These are phyloP conservation scores for Zalaria obscura DNA, from an alignment of 2,329 filamentous ascomycete species.

Conservation along the genomic window DNA sequence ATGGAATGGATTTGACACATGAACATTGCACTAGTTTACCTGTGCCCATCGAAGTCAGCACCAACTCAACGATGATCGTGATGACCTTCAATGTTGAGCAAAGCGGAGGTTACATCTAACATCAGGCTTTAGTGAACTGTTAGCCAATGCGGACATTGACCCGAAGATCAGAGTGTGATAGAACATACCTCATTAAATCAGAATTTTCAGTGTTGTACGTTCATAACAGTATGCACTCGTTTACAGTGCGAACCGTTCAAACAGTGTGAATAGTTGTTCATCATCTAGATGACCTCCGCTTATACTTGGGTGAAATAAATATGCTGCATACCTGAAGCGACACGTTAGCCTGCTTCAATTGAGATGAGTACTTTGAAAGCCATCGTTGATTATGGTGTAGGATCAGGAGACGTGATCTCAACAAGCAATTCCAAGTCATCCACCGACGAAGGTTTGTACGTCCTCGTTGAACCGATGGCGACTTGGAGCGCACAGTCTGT, in stretches of 20 bases:
- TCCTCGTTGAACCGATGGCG: slow-evolving; percentile 38
- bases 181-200: slow-evolving; percentile 54
- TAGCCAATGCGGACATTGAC: neutral
- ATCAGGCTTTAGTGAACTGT: slow-evolving; percentile 5
- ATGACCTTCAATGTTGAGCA: neutral
- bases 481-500: slow-evolving; percentile 45
- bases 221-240: slow-evolving; percentile 38
- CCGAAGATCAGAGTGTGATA: neutral
- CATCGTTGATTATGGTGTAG: slow-evolving; percentile 1
- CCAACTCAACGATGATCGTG: neutral
- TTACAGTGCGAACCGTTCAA: slow-evolving; percentile 40
- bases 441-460: slow-evolving; percentile 52
- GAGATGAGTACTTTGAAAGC: no score
- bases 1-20: neutral
- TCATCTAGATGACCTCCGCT: slow-evolving; percentile 39
- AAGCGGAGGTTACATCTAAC: slow-evolving; percentile 1
- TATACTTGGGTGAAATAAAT: slow-evolving; percentile 15
- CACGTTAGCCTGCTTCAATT: slow-evolving; percentile 7
- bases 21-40: neutral
- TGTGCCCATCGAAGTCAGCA: neutral
- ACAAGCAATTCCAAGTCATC: slow-evolving; percentile 43
- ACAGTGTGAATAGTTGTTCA: slow-evolving; percentile 60
- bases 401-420: slow-evolving; percentile 56
- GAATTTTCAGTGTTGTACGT: slow-evolving; percentile 50
- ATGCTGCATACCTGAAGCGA: slow-evolving; percentile 18